phyloP scores from a whole-genome alignment of 1,139 yeast species.

The Casaregolazyma suthepensis region DNA sequence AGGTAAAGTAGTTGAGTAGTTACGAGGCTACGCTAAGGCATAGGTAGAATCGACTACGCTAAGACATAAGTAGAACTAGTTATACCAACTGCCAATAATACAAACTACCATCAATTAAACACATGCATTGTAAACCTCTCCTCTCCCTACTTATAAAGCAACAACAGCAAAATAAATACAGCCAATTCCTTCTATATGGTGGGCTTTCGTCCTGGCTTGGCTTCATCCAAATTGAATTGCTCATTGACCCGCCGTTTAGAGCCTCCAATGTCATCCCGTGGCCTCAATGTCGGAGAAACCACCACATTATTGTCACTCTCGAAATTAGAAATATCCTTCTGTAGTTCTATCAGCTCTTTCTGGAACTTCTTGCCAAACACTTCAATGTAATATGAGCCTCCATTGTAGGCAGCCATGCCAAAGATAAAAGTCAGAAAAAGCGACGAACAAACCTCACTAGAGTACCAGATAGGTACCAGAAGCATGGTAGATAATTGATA shows the following conservation, averaged over 20 bases:
- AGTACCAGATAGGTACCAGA: constrained; percentile 82
- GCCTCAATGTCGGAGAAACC: constrained; percentile 5
- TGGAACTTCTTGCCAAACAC: constrained; percentile 78
- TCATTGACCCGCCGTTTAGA: not conserved
- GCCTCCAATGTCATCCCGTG: not conserved
- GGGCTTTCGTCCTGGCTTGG: not conserved
- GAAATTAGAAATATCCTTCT: constrained; percentile 50
- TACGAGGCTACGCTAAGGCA: not conserved
- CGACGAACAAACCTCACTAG: constrained; percentile 60
- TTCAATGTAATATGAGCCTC: constrained; percentile 91
- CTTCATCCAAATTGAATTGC: not conserved
- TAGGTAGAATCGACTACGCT: not conserved
- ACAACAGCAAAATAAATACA: not conserved
- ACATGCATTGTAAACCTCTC: too few species aligned
- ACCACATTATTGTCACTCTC: constrained; percentile 13
- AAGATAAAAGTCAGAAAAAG: constrained; percentile 66
- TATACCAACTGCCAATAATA: too few species aligned
- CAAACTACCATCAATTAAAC: too few species aligned
- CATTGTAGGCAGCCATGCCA: constrained; percentile 77
- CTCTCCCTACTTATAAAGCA: not conserved
- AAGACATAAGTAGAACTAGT: too few species aligned
- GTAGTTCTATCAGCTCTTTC: constrained; percentile 69
- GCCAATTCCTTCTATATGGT: not conserved
- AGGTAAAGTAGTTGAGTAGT: not conserved
- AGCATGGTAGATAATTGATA: constrained; percentile 88